These are phyloP conservation scores for Nemophila menziesii DNA, from an alignment of 257 asterid species.

Conservation along the genomic window DNA sequence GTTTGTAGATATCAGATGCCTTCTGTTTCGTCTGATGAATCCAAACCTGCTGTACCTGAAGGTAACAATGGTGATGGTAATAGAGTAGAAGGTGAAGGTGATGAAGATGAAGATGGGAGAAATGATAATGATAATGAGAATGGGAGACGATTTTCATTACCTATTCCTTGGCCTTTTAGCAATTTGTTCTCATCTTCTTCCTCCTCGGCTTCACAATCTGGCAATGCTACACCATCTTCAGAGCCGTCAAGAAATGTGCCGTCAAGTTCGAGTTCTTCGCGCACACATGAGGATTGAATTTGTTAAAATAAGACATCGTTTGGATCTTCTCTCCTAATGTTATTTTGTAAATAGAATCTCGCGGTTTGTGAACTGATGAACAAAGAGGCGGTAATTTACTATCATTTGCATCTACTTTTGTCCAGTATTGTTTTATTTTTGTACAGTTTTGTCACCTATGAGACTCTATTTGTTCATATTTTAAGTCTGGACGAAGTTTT, in stretches of 20 bases:
- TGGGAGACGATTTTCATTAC: constrained; percentile 44
- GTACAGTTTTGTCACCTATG: too few species aligned
- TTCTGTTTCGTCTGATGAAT: constrained; percentile 54
- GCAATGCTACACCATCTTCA: constrained; percentile 17
- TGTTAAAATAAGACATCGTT: background rate
- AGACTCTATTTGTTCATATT: too few species aligned
- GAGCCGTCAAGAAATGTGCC: constrained; percentile 15
- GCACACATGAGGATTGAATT: constrained; percentile 26
- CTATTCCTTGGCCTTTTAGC: constrained; percentile 56
- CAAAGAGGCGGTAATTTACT: background rate
- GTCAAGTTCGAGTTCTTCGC: constrained; percentile 26
- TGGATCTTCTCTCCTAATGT: too few species aligned
- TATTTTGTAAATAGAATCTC: background rate
- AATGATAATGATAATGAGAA: too few species aligned
- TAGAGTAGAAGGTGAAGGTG: constrained; percentile 6
- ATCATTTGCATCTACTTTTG: too few species aligned
- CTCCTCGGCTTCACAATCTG: too few species aligned
- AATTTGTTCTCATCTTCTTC: constrained; percentile 41
- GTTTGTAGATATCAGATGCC: constrained; percentile 70
- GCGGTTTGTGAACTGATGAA: background rate
- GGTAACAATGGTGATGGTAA: too few species aligned
- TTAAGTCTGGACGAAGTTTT: too few species aligned
- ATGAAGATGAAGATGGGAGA: constrained; percentile 21
- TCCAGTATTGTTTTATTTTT: background rate
- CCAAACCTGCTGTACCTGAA: constrained; percentile 28